Percentiles rank a stretch among this genome's conserved stretches.
phyloP scores from a whole-genome alignment of 1,139 yeast species.

The Meyerozyma elateridarum region DNA sequence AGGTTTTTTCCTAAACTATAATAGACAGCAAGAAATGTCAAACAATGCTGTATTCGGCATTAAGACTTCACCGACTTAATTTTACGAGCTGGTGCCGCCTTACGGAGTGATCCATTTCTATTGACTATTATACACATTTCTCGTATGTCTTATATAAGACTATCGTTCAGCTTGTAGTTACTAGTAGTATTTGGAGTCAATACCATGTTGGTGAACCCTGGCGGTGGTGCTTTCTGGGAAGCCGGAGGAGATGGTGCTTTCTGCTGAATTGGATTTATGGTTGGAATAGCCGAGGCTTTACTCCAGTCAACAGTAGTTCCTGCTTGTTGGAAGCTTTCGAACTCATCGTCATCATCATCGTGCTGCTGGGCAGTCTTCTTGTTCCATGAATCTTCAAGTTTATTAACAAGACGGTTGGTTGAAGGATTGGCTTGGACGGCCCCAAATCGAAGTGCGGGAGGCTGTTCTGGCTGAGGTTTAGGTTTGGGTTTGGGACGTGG shows the following conservation, averaged over 20 bases:
- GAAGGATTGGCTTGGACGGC: slow-evolving; percentile 16
- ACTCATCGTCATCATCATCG: slow-evolving; percentile 24
- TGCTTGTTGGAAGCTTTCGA: slow-evolving; percentile 30
- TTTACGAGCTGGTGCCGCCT: too few species aligned
- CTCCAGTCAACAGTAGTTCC: slow-evolving; percentile 11
- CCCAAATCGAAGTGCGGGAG: slow-evolving; percentile 21
- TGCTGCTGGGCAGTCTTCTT: slow-evolving; percentile 13
- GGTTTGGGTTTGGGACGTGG: slow-evolving; percentile 7
- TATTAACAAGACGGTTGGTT: slow-evolving; percentile 10
- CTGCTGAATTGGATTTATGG: too few species aligned
- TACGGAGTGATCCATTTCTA: too few species aligned
- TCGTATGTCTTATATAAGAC: slow-evolving; percentile 3
- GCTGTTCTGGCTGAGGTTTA: slow-evolving; percentile 7
- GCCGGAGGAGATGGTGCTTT: slow-evolving; percentile 4
- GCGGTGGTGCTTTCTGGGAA: slow-evolving; percentile 23
- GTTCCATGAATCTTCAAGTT: slow-evolving; percentile 20
- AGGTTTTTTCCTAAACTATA: too few species aligned
- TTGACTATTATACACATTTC: too few species aligned
- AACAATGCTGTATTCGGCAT: too few species aligned
- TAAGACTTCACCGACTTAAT: too few species aligned
- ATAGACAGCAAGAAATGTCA: too few species aligned
- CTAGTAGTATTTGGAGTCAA: slow-evolving; percentile 12
- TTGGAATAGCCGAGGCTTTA: slow-evolving; percentile 8
- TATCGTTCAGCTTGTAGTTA: background rate
- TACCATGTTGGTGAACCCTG: slow-evolving; percentile 22